Percentiles rank a stretch among this genome's conserved stretches.
phyloP scores from a whole-genome alignment of 2,329 filamentous ascomycete genomes.

The Fusarium fujikuroi region DNA sequence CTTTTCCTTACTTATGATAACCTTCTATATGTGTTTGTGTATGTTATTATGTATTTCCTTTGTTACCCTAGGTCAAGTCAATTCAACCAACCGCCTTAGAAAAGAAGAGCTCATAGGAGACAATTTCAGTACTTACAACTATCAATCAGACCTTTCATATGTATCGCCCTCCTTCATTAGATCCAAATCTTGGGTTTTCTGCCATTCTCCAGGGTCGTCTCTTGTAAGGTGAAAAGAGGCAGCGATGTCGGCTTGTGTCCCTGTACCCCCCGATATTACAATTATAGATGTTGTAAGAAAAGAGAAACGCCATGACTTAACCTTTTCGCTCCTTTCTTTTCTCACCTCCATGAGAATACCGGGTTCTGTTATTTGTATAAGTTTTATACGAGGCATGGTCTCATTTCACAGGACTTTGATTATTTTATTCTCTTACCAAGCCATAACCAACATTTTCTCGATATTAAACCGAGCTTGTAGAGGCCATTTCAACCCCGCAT shows the following conservation, averaged over 20 bases:
- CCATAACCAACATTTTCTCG: neutral
- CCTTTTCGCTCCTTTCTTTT: neutral
- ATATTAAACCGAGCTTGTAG: neutral
- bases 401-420: too few relatives aligned
- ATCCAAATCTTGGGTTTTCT: neutral
- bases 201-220: too few relatives aligned
- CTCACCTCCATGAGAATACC: neutral
- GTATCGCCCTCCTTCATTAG: neutral
- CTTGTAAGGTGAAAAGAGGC: neutral
- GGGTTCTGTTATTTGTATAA: neutral
- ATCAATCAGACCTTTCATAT: neutral
- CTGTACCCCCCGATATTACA: neutral
- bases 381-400: too few relatives aligned
- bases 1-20: neutral
- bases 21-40: neutral
- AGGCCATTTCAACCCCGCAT: conserved; percentile 38
- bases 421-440: neutral
- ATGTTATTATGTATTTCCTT: neutral
- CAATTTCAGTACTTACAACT: too few relatives aligned
- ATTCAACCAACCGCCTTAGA: neutral
- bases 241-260: neutral
- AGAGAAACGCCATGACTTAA: neutral
- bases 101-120: neutral
- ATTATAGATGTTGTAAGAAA: neutral
- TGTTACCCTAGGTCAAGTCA: neutral